Evolutionary conservation across 1,284 basidiomycete species (phyloP).

Genomic region (Nidula niveotomentosa): DNA sequence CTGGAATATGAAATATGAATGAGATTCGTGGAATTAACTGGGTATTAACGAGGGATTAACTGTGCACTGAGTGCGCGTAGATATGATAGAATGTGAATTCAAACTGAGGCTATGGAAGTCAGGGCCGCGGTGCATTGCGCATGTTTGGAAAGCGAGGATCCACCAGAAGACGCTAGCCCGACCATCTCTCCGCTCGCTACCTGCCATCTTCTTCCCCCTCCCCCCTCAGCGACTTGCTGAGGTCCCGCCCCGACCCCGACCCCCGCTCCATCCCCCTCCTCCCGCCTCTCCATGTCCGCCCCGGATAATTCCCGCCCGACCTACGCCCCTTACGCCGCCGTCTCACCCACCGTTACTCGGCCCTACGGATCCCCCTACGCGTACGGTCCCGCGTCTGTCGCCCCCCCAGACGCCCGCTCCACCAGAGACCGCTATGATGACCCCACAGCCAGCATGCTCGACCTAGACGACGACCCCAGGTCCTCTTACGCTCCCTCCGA

Average conservation of each 20-base stretch:
- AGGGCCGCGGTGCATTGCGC: no score
- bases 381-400: constrained; percentile 60
- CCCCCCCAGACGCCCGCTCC: constrained; percentile 45
- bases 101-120: no score
- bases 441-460: constrained; percentile 50
- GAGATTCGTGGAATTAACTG: no score
- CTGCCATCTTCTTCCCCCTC: not conserved
- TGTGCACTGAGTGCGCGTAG: no score
- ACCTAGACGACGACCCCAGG: constrained; percentile 58
- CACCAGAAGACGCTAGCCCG: no score
- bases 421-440: constrained; percentile 42
- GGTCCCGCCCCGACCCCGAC: no score
- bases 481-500: constrained; percentile 38
- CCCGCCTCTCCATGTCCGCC: constrained; percentile 5
- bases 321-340: constrained; percentile 29
- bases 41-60: no score
- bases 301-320: constrained; percentile 11
- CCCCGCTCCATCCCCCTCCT: constrained; percentile 3
- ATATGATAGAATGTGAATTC: no score
- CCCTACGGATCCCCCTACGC: constrained; percentile 50
- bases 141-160: no score
- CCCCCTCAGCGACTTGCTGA: not conserved
- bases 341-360: constrained; percentile 49
- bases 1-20: no score
- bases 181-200: not conserved